phyloP scores from a whole-genome alignment of 2,329 filamentous ascomycete species.

The Torrubiella hemipterigena region DNA sequence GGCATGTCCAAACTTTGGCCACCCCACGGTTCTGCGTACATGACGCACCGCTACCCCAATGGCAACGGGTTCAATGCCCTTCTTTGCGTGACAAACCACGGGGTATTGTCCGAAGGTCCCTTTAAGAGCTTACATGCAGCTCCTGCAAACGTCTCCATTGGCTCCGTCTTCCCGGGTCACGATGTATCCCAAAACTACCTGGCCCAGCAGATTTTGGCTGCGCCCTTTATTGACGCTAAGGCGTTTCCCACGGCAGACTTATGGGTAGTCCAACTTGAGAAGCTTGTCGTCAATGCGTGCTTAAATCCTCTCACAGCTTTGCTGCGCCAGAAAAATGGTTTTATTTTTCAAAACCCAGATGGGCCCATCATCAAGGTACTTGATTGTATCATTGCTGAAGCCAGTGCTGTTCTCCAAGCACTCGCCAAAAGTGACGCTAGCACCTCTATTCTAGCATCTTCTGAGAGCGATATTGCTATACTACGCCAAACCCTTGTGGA shows the following conservation, averaged over 20 bases:
- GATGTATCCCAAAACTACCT: no score
- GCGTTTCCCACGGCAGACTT: conserved; percentile 29
- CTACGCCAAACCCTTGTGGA: conserved; percentile 12
- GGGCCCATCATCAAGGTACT: conserved; percentile 45
- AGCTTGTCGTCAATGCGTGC: conserved; percentile 67
- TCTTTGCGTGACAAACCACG: conserved; percentile 50
- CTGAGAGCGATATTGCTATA: conserved; percentile 2
- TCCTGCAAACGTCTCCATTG: conserved; percentile 33
- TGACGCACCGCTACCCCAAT: conserved; percentile 23
- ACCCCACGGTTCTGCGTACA: conserved; percentile 33
- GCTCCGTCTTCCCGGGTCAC: conserved; percentile 24
- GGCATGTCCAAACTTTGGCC: conserved; percentile 64
- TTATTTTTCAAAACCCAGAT: conserved; percentile 48
- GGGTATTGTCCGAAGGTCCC: conserved; percentile 35
- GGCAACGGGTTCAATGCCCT: conserved; percentile 53
- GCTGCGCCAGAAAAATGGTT: conserved; percentile 67
- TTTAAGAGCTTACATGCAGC: conserved; percentile 43
- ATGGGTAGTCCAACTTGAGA: conserved; percentile 64
- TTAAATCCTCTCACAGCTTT: conserved; percentile 81
- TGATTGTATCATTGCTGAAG: conserved; percentile 60
- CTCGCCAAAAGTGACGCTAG: conserved; percentile 49
- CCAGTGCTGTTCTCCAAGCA: conserved; percentile 57
- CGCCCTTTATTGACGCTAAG: conserved; percentile 29
- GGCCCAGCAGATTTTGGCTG: conserved; percentile 25
- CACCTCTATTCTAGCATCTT: conserved; percentile 21